Evolutionary conservation across 202 grass and related monocot genomes (phyloP), one percentile per base, ranked within the genome.

Genomic region (Musa balbisiana): DNA sequence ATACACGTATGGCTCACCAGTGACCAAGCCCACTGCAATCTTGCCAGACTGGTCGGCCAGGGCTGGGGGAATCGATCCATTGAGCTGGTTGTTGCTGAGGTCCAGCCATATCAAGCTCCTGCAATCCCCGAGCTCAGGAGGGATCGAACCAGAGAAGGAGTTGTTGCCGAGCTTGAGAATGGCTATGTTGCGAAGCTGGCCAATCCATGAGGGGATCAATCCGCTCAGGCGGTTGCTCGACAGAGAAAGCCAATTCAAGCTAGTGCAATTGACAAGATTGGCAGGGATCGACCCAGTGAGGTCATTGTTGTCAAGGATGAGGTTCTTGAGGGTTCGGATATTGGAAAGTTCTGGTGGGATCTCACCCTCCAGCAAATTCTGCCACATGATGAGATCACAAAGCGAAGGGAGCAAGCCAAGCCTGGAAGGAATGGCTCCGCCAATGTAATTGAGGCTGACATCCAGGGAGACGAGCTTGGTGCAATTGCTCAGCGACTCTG

Each of bases 401-500:
- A 89, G 73, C 23, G 58, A 50, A 8, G n/a, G 23, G 2, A 89
- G 72, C 59, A 67, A 67, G 1, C 83, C 82, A 0, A 89, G 53
- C 27, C 76, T 81, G 24, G 43, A 13, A 2, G 87, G 79, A 55
- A 89, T 89, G 33, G 43, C 9, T 49, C 80, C 87, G 15, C 19
- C 63, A 27, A 88, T 69, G 67, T 85, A 88, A 24, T 88, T 88
- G 25, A 88, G 69, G 83, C 87, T 88, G 52, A 83, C 72, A 60
- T 88, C 87, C 1, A 88, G 76, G 73, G 82, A 88, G 16, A 88
- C 58, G 6, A 88, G 80, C 22, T 71, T 76, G 1, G 72, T 64
- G 25, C 86, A 88, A 24, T 80, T 80, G 33, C 82, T 69, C 55
- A 88, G 62, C 1, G 76, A 53, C 24, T 73, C 22, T 1, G 82